Evolutionary conservation across 2,329 filamentous ascomycete species (phyloP).

Genomic region (Microdochium paspali): DNA sequence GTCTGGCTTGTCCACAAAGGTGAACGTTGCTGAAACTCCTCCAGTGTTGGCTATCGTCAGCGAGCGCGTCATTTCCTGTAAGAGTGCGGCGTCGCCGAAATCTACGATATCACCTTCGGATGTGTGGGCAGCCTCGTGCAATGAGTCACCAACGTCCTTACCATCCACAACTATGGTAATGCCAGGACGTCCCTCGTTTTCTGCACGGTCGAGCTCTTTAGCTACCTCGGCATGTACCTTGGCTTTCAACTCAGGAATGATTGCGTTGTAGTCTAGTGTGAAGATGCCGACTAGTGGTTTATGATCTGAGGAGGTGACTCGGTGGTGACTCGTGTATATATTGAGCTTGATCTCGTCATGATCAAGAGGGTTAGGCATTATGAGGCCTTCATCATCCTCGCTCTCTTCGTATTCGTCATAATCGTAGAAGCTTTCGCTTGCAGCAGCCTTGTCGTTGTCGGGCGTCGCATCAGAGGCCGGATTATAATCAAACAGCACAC

Average conservation of each 20-base stretch:
- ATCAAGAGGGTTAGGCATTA: constrained; percentile 49
- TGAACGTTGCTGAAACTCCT: constrained; percentile 67
- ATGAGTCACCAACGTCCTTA: constrained; percentile 24
- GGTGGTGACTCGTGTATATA: constrained; percentile 79
- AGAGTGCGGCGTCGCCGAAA: constrained; percentile 67
- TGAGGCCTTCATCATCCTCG: constrained; percentile 35
- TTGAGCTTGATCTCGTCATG: constrained; percentile 45
- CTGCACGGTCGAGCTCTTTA: constrained; percentile 76
- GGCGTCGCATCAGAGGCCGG: constrained; percentile 57
- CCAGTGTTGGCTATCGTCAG: constrained; percentile 91
- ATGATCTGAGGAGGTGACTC: constrained; percentile 87
- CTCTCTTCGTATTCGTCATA: constrained; percentile 47
- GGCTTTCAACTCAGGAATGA: constrained; percentile 76
- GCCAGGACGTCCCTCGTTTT: constrained; percentile 80
- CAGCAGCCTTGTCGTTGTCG: constrained; percentile 29
- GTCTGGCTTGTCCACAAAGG: constrained; percentile 64
- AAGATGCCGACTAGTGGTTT: constrained; percentile 85
- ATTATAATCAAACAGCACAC: constrained; percentile 83
- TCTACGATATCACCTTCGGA: constrained; percentile 37
- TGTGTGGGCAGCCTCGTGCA: constrained; percentile 36
- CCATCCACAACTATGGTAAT: constrained; percentile 75
- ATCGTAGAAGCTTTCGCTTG: constrained; percentile 37
- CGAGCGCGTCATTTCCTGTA: constrained; percentile 53
- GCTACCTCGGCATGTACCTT: constrained; percentile 81
- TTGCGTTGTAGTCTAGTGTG: constrained; percentile 74